Percentiles rank a stretch among this genome's conserved stretches.
phyloP scores from a whole-genome alignment of 2,329 filamentous ascomycete genomes.

The Monosporascus sp. region DNA sequence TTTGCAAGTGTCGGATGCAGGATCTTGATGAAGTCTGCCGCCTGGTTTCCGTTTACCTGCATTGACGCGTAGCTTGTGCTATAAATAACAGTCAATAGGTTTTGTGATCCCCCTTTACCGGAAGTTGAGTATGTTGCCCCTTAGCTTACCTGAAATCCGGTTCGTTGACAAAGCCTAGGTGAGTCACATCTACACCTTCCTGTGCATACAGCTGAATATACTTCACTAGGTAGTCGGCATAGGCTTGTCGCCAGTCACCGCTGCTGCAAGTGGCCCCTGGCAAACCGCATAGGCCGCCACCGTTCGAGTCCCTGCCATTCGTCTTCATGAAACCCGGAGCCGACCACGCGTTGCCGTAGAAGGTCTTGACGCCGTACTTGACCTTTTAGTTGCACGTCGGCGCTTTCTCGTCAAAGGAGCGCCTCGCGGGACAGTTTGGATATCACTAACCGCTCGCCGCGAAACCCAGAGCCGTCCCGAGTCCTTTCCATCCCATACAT shows the following conservation, averaged over 20 bases:
- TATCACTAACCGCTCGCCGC: slow-evolving; percentile 6
- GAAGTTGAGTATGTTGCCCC: not conserved
- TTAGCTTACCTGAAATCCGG: slow-evolving; percentile 6
- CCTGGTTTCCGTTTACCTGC: slow-evolving; percentile 40
- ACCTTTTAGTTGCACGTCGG: not conserved
- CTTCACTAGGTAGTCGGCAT: slow-evolving; percentile 32
- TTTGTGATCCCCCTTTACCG: slow-evolving; percentile 5
- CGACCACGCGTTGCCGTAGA: slow-evolving; percentile 36
- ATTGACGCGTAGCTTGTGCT: slow-evolving; percentile 38
- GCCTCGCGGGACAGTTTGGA: not conserved
- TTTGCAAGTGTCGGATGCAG: slow-evolving; percentile 36
- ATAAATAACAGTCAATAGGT: slow-evolving; percentile 3
- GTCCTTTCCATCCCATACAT: slow-evolving; percentile 8
- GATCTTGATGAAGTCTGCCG: slow-evolving; percentile 46
- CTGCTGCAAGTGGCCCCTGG: slow-evolving; percentile 24
- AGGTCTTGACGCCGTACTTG: slow-evolving; percentile 36
- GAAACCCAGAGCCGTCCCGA: slow-evolving; percentile 6
- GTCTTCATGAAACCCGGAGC: slow-evolving; percentile 31
- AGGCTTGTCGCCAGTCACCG: slow-evolving; percentile 32
- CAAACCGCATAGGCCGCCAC: slow-evolving; percentile 26
- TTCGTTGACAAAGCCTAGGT: slow-evolving; percentile 8
- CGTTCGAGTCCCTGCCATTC: slow-evolving; percentile 22
- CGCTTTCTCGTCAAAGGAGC: not conserved
- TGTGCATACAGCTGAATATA: slow-evolving; percentile 30
- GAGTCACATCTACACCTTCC: slow-evolving; percentile 2